Evolutionary conservation across 2,329 filamentous ascomycete genomes (phyloP), one percentile per base, ranked within the genome.

Genomic region (Mycosphaerella sp.): DNA sequence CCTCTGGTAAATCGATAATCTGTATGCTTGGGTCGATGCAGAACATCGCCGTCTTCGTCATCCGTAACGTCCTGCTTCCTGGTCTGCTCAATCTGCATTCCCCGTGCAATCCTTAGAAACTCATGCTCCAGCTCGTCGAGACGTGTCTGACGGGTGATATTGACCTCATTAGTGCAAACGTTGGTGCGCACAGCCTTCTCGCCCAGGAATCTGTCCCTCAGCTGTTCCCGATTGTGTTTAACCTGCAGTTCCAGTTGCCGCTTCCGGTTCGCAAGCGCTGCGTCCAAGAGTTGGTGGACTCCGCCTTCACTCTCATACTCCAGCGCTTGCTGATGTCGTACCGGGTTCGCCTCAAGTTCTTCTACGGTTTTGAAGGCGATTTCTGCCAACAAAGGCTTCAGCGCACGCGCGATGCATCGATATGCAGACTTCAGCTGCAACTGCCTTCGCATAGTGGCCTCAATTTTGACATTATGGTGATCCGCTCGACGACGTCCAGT

Each of bases 341-440:
- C 70, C 6, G 78, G 74, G 48, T 82, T 75, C 46, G 77, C 72
- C 57, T 81, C 74, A 55, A 87, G 70, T 55, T 78, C 75, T 46
- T 82, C 79, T 54, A 85, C 70, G 48, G 74, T 78, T 34, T 81
- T 77, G 50, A 81, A 79, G 14, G 83, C 82, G 17, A 89, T 74
- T 64, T 87, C 83, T 55, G 83, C 81, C 11, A 87, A 73, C 8
- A 82, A 77, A 12, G 80, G 80, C 68, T 85, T 87, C 62, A 86
- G 70, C 31, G 79, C 76, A 61, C 80, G 78, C 55, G 81, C 78
- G 48, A 88, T 78, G 54, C 78, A 74, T n/a, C 81, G 77, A 69
- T 81, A 88, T 23, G 76, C 76, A 53, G 81, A 80, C 68, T 85
- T 85, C 62, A 88, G 74, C 62, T 85, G 79, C 60, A 84, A 77